Evolutionary conservation across 2,329 filamentous ascomycete genomes (phyloP), one percentile per base, ranked within the genome.

Genomic region (Sclerotinia glacialis): DNA sequence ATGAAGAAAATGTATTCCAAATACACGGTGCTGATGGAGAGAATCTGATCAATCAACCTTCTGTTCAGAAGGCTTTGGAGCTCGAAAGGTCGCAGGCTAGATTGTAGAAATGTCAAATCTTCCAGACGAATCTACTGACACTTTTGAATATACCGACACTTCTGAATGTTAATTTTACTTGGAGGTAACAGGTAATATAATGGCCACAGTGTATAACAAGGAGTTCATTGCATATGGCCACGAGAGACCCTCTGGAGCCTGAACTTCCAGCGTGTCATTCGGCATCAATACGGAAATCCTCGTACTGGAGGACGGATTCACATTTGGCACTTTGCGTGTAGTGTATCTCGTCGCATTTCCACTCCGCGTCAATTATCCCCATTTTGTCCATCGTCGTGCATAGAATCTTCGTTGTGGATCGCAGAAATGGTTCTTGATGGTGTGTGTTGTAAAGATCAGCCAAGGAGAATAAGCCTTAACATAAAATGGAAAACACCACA

Each of bases 1-100:
- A 73, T 76, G 72, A 59, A 67, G 47, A 66, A 65, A 28, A 64
- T 46, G n/a, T 72, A 71, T 56, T 69, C 69, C 1, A 70, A 67
- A 37, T 72, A 69, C 44, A 64, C 66, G 1, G 44, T 14, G n/a
- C 65, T 73, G 59, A 65, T 73, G 21, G 55, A 53, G n/a, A 67
- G n/a, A n/a, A 69, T 21, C 40, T 71, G 47, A 47, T 67, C n/a
- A 53, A 54, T 28, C 58, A 44, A 1, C 44, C 58, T 26, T 46
- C 58, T 61, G 21, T 61, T 26, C 21, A 40, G 34, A 40, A 40
- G n/a, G 53, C 40, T 40, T 8, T 55, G 7, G n/a, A 40, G 34
- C 53, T 55, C n/a, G 53, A 55, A 40, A 40, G 40, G 53, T 40
- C 34, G 21, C 31, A 55, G n/a, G n/a, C 12, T n/a, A 9, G 16